Conservation (phyloP, 306 rosid genomes). For the Medicago lupulina region DNA sequence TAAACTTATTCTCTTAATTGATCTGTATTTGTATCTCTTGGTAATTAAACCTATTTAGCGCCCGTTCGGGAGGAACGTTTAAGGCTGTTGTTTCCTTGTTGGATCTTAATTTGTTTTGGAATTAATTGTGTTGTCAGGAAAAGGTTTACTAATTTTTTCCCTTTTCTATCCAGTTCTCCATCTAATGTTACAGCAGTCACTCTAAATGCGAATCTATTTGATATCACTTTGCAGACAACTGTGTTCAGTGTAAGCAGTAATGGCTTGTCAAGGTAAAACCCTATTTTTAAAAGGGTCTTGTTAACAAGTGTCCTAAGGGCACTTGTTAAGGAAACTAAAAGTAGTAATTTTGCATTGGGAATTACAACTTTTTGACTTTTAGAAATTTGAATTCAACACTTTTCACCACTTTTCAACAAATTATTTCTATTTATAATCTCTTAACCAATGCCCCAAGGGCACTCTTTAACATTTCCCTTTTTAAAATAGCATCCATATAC, state of each 20-base stretch:
- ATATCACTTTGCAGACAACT: conserved; percentile 54
- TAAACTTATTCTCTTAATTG: conserved; percentile 31
- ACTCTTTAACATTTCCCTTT: too few species aligned
- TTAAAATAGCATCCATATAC: conserved; percentile 31
- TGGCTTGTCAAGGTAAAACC: conserved; percentile 67
- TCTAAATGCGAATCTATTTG: conserved; percentile 78
- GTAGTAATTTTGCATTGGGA: too few species aligned
- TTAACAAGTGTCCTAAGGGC: too few species aligned
- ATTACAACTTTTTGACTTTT: too few species aligned
- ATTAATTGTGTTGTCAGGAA: conserved; percentile 26
- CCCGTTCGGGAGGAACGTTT: conserved; percentile 29
- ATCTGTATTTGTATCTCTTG: conserved; percentile 20
- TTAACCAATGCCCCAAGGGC: too few species aligned
- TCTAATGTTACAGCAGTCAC: conserved; percentile 65
- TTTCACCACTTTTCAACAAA: too few species aligned
- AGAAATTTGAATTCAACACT: too few species aligned
- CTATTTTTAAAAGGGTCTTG: too few species aligned
- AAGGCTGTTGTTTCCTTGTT: conserved; percentile 31
- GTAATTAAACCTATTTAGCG: too few species aligned
- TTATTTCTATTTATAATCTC: too few species aligned
- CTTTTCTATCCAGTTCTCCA: conserved; percentile 67
- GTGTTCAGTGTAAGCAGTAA: conserved; percentile 47
- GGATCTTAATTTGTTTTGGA: conserved; percentile 20
- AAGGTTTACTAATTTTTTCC: conserved; percentile 36
- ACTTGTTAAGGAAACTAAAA: too few species aligned